phyloP scores from a whole-genome alignment of 2,329 filamentous ascomycete species.

The Apiospora rasikravindrae region DNA sequence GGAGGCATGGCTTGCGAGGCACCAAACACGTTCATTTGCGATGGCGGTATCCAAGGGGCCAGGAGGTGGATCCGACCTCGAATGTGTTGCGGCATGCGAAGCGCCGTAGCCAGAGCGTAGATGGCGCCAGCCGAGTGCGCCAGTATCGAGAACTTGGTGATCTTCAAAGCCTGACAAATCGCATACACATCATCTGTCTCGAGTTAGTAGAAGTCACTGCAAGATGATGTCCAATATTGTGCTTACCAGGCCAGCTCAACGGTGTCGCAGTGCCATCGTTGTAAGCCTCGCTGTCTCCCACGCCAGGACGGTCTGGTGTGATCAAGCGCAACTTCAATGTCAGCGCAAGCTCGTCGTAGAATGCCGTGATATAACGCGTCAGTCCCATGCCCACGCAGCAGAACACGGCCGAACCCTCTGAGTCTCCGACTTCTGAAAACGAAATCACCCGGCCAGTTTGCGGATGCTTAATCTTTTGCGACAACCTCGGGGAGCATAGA shows the following conservation, averaged over 20 bases:
- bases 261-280: conserved; percentile 83
- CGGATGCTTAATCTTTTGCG: conserved; percentile 86
- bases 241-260: conserved; percentile 88
- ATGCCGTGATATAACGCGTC: conserved; percentile 93
- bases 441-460: conserved; percentile 87
- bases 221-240: background rate
- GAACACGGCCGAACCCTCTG: conserved; percentile 88
- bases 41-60: conserved; percentile 96
- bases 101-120: conserved; percentile 91
- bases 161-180: conserved; percentile 89
- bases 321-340: conserved; percentile 89
- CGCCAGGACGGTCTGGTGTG: conserved; percentile 90
- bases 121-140: conserved; percentile 98
- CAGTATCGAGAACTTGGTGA: conserved; percentile 94
- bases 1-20: conserved; percentile 77
- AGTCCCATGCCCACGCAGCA: conserved; percentile 98
- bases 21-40: conserved; percentile 82
- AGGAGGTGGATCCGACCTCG: conserved; percentile 92
- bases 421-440: conserved; percentile 95
- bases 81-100: conserved; percentile 96
- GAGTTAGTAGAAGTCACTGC: background rate
- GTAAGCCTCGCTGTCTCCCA: conserved; percentile 89
- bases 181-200: conserved; percentile 78
- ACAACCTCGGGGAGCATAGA: conserved; percentile 80
- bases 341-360: conserved; percentile 93